These are phyloP conservation scores for Retiboletus flavoniger DNA, from an alignment of 1,284 basidiomycete species.

Conservation along the genomic window DNA sequence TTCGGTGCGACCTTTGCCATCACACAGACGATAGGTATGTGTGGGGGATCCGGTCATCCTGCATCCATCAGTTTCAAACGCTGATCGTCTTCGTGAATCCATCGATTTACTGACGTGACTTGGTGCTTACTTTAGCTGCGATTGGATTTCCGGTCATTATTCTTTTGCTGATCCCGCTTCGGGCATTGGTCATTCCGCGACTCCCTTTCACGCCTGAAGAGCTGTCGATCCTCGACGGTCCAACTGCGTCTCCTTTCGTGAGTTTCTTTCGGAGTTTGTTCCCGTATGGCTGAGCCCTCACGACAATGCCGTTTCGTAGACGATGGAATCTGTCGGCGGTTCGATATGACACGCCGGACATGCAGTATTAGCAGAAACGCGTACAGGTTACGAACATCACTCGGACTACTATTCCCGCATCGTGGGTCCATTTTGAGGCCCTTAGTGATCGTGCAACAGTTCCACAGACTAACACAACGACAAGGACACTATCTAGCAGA, in stretches of 20 bases:
- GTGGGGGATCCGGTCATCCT: not conserved
- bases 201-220: slow-evolving; percentile 82
- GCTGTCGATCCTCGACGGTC: slow-evolving; percentile 82
- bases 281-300: not conserved
- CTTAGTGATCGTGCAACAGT: too few species aligned
- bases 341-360: slow-evolving; percentile 19
- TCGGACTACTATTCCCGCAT: too few species aligned
- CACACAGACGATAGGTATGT: slow-evolving; percentile 84
- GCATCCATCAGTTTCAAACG: not conserved
- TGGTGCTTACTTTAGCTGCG: slow-evolving; percentile 53
- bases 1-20: slow-evolving; percentile 92
- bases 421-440: too few species aligned
- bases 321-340: slow-evolving; percentile 59
- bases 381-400: not conserved
- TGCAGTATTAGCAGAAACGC: not conserved
- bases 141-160: slow-evolving; percentile 94
- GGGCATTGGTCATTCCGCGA: slow-evolving; percentile 71
- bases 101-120: slow-evolving; percentile 3
- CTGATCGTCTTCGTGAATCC: too few species aligned
- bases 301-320: slow-evolving; percentile 33
- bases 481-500: too few species aligned
- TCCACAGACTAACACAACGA: too few species aligned
- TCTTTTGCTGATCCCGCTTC: slow-evolving; percentile 81
- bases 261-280: slow-evolving; percentile 36
- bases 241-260: slow-evolving; percentile 81